Evolutionary conservation across 768 basidiomycete genomes (phyloP).

Genomic region (Amanita polypyramis): DNA sequence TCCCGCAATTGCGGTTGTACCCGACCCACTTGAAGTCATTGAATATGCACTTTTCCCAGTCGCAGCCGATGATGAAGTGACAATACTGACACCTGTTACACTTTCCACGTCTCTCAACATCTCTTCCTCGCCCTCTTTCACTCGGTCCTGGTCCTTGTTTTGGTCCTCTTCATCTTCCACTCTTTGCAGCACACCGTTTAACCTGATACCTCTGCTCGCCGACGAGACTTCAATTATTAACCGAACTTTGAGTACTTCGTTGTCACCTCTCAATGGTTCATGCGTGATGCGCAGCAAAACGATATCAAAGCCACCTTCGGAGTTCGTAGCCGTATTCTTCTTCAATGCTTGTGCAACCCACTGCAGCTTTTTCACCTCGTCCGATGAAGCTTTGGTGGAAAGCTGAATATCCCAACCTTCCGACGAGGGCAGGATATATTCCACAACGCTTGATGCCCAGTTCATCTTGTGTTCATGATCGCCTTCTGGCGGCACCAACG

Average conservation of each 20-base stretch:
- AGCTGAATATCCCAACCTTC: slow-evolving; percentile 87
- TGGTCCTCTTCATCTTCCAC: slow-evolving; percentile 59
- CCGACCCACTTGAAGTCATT: slow-evolving; percentile 14
- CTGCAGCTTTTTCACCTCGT: slow-evolving; percentile 59
- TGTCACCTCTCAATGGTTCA: slow-evolving; percentile 55
- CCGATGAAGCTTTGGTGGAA: slow-evolving; percentile 61
- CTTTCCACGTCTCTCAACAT: slow-evolving; percentile 69
- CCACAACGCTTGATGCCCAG: slow-evolving; percentile 65
- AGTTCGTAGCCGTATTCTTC: slow-evolving; percentile 19
- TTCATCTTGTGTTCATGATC: slow-evolving; percentile 28
- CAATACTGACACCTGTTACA: slow-evolving; percentile 56
- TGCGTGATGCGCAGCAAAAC: slow-evolving; percentile 64
- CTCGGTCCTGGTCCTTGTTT: slow-evolving; percentile 32
- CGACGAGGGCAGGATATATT: slow-evolving; percentile 65
- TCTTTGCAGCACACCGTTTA: slow-evolving; percentile 76
- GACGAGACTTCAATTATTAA: slow-evolving; percentile 75
- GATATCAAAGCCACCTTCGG: slow-evolving; percentile 29
- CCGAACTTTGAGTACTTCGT: slow-evolving; percentile 73
- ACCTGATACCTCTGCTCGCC: slow-evolving; percentile 62
- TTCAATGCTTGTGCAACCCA: slow-evolving; percentile 60
- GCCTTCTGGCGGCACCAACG: slow-evolving; percentile 68
- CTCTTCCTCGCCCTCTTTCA: slow-evolving; percentile 42
- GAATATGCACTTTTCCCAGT: slow-evolving; percentile 38
- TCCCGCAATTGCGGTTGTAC: background rate
- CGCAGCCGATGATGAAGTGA: slow-evolving; percentile 50